A percentile compares a stretch with the other conserved stretches of the same genome.
Conservation (phyloP, 148 eudicot species). For the Nepenthes gracilis region DNA sequence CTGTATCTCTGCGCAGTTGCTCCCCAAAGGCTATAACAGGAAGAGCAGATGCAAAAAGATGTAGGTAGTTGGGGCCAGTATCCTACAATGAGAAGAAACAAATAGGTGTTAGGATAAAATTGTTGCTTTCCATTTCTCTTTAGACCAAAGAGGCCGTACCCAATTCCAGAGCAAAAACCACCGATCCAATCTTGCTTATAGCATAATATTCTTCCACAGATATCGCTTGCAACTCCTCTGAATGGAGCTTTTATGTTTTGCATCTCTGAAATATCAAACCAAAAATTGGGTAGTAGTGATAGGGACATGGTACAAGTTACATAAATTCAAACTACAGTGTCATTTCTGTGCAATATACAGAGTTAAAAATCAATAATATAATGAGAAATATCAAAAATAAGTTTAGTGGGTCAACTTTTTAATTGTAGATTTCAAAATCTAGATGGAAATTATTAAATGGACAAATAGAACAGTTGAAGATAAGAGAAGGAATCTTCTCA, state of each 20-base stretch:
- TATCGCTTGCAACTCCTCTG: slow-evolving; percentile 29
- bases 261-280: slow-evolving; percentile 15
- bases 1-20: slow-evolving; percentile 51
- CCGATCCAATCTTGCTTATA: slow-evolving; percentile 56
- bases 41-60: slow-evolving; percentile 63
- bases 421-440: too few species aligned
- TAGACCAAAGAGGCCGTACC: slow-evolving; percentile 15
- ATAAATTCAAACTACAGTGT: too few species aligned
- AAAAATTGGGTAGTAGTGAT: neutral
- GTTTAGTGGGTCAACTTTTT: too few species aligned
- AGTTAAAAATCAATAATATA: too few species aligned
- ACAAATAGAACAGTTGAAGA: too few species aligned
- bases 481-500: too few species aligned
- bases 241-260: slow-evolving; percentile 39
- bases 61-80: slow-evolving; percentile 52
- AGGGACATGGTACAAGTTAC: too few species aligned
- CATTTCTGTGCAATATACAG: too few species aligned
- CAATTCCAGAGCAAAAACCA: slow-evolving; percentile 39
- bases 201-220: slow-evolving; percentile 40
- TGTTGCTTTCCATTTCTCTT: neutral
- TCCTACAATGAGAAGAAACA: slow-evolving; percentile 16
- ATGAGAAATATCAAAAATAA: too few species aligned
- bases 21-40: slow-evolving; percentile 63
- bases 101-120: neutral
- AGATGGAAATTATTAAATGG: too few species aligned